These are phyloP conservation scores for Carex scoparia DNA, from an alignment of 176 grass and related monocot species.

Conservation along the genomic window DNA sequence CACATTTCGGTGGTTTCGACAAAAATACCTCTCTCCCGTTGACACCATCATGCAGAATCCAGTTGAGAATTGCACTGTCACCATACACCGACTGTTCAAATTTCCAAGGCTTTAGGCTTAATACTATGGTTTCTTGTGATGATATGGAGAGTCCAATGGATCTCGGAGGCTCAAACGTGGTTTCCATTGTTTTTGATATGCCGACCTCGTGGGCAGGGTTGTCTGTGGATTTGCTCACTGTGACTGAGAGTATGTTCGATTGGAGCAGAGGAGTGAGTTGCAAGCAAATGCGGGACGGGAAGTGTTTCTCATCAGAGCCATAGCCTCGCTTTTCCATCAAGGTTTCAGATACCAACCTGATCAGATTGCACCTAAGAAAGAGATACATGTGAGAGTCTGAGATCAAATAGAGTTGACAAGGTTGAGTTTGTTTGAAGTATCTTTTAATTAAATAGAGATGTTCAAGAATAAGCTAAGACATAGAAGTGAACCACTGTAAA, in stretches of 20 bases:
- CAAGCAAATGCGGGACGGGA: constrained; percentile 65
- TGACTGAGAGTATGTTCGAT: constrained; percentile 51
- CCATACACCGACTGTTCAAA: constrained; percentile 64
- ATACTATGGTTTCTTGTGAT: constrained; percentile 34
- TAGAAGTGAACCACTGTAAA: background rate
- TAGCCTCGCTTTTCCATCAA: constrained; percentile 69
- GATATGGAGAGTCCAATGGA: constrained; percentile 41
- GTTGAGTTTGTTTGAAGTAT: background rate
- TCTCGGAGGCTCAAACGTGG: constrained; percentile 23
- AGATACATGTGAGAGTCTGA: background rate
- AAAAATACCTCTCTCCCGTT: constrained; percentile 70
- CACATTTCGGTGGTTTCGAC: constrained; percentile 40
- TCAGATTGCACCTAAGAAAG: constrained; percentile 52
- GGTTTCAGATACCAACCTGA: constrained; percentile 56
- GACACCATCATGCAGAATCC: constrained; percentile 51
- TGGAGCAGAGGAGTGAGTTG: constrained; percentile 57
- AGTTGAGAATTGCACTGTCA: constrained; percentile 39
- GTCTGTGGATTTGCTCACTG: constrained; percentile 60
- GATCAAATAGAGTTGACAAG: background rate
- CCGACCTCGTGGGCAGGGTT: constrained; percentile 52
- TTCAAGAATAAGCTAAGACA: background rate
- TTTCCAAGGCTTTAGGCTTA: constrained; percentile 60
- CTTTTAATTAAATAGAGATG: background rate
- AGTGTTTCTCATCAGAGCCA: constrained; percentile 70
- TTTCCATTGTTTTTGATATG: constrained; percentile 39